Conservation (phyloP, 805 yeast species). For the Candida ovalis region DNA sequence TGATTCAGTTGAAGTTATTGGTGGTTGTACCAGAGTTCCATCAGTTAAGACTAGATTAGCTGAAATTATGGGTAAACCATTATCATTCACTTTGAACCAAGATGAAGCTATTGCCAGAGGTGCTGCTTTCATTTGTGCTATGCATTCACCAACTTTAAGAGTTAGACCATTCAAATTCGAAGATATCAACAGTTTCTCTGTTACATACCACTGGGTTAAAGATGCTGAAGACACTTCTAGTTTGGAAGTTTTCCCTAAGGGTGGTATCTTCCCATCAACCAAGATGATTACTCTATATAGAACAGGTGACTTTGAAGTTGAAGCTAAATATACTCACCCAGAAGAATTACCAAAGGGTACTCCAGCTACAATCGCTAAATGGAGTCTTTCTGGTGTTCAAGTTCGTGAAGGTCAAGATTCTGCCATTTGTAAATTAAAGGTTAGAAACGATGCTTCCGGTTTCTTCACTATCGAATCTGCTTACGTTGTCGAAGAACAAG, state of each 20-base stretch:
- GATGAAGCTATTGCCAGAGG: constrained; percentile 99
- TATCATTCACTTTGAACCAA: constrained; percentile 94
- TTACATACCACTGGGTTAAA: constrained; percentile 92
- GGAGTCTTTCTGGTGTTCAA: constrained; percentile 84
- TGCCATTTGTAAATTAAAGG: constrained; percentile 85
- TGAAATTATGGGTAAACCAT: constrained; percentile 76
- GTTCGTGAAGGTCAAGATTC: constrained; percentile 72
- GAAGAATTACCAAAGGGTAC: constrained; percentile 70
- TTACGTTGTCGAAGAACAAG: constrained; percentile 87
- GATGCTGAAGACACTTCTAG: constrained; percentile 88
- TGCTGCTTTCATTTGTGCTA: constrained; percentile 98
- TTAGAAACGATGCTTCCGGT: constrained; percentile 97
- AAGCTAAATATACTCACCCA: constrained; percentile 80
- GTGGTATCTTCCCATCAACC: constrained; percentile 90
- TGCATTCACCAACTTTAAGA: constrained; percentile 97
- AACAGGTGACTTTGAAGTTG: constrained; percentile 79
- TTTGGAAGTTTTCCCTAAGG: constrained; percentile 95
- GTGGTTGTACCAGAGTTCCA: constrained; percentile 99
- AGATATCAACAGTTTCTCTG: constrained; percentile 88
- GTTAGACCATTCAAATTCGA: constrained; percentile 98
- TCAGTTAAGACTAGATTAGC: constrained; percentile 76
- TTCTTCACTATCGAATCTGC: constrained; percentile 92
- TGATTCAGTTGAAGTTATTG: constrained; percentile 91
- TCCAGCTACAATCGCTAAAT: constrained; percentile 65
- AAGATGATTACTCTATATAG: constrained; percentile 93